Evolutionary conservation across 2,329 filamentous ascomycete genomes (phyloP).

Genomic region (Epichloe scottii): DNA sequence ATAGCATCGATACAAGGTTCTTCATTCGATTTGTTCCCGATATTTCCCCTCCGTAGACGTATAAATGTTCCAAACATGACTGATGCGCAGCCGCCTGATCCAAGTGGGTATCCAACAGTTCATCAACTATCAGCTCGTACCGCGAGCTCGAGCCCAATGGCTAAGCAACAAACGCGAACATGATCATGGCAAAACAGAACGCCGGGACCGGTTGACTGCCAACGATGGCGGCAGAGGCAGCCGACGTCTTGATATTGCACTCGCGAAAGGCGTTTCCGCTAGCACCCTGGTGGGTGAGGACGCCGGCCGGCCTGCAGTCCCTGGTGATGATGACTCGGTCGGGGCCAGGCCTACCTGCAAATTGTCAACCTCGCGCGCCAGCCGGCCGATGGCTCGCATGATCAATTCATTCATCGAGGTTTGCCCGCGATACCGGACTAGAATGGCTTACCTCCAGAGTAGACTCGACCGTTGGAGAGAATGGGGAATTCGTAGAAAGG

Average conservation of each 20-base stretch:
- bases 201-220: neutral
- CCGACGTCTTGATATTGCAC: slow-evolving; percentile 1
- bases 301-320: slow-evolving; percentile 39
- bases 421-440: too few relatives aligned
- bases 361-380: neutral
- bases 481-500: slow-evolving; percentile 56
- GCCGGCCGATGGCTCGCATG: neutral
- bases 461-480: slow-evolving; percentile 32
- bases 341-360: slow-evolving; percentile 43
- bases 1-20: too few relatives aligned
- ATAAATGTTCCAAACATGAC: too few relatives aligned
- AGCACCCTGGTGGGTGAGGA: slow-evolving; percentile 41
- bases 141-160: neutral
- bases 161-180: neutral
- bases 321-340: slow-evolving; percentile 51
- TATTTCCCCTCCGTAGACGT: too few relatives aligned
- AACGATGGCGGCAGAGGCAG: neutral
- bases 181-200: neutral
- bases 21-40: too few relatives aligned
- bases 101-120: slow-evolving; percentile 14
- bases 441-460: slow-evolving; percentile 36
- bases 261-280: slow-evolving; percentile 4
- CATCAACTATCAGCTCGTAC: neutral
- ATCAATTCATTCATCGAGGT: neutral
- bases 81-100: too few relatives aligned